Evolutionary conservation across 768 basidiomycete genomes (phyloP), one percentile per base, ranked within the genome.

Genomic region (Baorangia bicolor): DNA sequence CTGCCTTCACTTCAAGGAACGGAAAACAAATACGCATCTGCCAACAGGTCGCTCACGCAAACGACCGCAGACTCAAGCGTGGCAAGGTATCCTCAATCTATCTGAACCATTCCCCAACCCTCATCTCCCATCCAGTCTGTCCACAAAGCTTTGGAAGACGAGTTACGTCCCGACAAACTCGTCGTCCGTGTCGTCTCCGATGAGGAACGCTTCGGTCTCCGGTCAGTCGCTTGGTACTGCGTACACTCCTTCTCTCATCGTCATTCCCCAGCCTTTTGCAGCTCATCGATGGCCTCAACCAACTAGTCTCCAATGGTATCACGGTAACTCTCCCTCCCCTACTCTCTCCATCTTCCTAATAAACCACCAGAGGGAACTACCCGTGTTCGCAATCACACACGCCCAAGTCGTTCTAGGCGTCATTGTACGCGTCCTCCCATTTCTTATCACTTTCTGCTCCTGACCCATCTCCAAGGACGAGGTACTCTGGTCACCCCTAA

Each of bases 151-250:
- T 76, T 96, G 21, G 92, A 96, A 68, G 77, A 79, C 18, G 88
- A 94, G 69, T 73, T 94, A 16, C 78, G 76, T 46, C 78, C 84
- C 0, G 79, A 83, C 50, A 80, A 83, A 58, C 55, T 88, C 27
- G 23, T 70, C 18, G 82, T 95, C 3, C 69, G 71, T 1, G 67
- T 81, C 13, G 69, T 68, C 0, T 82, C 80, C 0, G 64, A 76
- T 2, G 93, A 93, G 71, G 90, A 94, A 56, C 77, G 77, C 25
- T 95, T 93, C 88, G 93, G 81, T 14, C 68, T 91, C 53, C 79
- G 87, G 92, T 88, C 61, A 49, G 78, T 64, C 41, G 12, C 16
- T 55, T 38, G 20, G 25, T 25, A 14, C 41, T 1, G 5, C 14
- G n/a, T 33, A 23, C 31, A 21, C 20, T 10, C 18, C 31, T 10